Evolutionary conservation across 306 rosid genomes (phyloP).

Genomic region (Dryas alaskensis): DNA sequence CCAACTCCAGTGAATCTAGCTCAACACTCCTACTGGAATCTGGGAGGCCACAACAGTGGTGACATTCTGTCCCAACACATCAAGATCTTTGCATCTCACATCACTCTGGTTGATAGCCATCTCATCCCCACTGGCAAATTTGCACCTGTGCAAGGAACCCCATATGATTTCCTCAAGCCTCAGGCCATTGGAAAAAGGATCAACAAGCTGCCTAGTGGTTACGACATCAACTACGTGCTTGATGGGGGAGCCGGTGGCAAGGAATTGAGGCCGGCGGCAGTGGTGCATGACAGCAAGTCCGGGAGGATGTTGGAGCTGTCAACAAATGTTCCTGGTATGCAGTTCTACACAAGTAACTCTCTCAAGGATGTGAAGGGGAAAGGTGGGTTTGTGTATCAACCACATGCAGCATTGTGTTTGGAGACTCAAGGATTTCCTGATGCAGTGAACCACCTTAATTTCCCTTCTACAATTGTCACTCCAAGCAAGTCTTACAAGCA

Average conservation of each 20-base stretch:
- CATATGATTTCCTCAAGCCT: constrained; percentile 76
- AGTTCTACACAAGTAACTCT: constrained; percentile 63
- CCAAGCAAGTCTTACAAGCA: constrained; percentile 57
- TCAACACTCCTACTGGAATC: constrained; percentile 81
- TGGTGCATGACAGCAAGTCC: constrained; percentile 54
- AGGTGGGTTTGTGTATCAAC: constrained; percentile 56
- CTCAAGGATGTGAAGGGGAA: constrained; percentile 64
- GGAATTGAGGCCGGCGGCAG: constrained; percentile 44
- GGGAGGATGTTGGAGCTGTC: constrained; percentile 59
- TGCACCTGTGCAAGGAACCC: constrained; percentile 54
- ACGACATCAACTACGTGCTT: constrained; percentile 71
- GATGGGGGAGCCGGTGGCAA: constrained; percentile 35
- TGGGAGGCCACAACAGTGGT: constrained; percentile 76
- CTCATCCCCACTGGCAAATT: constrained; percentile 80
- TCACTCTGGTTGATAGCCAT: constrained; percentile 51
- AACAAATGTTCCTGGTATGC: constrained; percentile 76
- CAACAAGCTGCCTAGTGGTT: constrained; percentile 51
- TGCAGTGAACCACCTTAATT: constrained; percentile 66
- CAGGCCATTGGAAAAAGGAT: constrained; percentile 57
- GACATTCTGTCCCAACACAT: constrained; percentile 52
- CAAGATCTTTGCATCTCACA: constrained; percentile 64
- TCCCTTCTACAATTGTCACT: constrained; percentile 71
- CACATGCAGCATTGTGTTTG: constrained; percentile 52
- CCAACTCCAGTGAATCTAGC: constrained; percentile 82
- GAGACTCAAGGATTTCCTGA: constrained; percentile 78